Evolutionary conservation across 2,329 filamentous ascomycete species (phyloP), one percentile per base, ranked within the genome.

Genomic region (Thelonectria rubi): DNA sequence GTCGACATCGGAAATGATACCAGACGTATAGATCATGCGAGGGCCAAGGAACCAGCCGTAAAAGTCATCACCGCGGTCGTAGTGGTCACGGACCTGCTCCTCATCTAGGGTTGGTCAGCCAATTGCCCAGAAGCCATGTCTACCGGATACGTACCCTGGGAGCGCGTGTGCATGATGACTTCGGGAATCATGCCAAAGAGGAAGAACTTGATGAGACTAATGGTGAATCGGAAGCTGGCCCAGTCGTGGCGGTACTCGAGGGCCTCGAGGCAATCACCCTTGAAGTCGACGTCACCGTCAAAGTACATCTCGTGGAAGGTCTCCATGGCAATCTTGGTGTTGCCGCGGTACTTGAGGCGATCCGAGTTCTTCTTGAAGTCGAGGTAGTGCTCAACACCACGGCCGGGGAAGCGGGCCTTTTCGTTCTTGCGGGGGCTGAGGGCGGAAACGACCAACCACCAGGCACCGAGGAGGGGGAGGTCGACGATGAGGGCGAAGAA

Each of bases 261-360:
- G 49, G 92, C 84, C 75, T 98, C 94, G 65, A 98, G 85, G 73
- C 85, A 87, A 79, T 98, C 95, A 60, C 93, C 94, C 78, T 97
- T 98, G 85, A 97, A 94, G 71, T 97, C 93, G 66, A 97, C 93
- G 60, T 97, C 89, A 61, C 92, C 93, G 75, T 95, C 91, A 79
- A 98, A 97, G 85, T 97, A 98, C 91, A 94, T 97, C 80, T 97
- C 94, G 76, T 96, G 89, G 84, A 98, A 98, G 21, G 93, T 96
- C 82, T 97, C 90, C 84, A 96, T 90, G 56, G 93, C 90, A 63
- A 95, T 93, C 82, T 91, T 94, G 81, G 86, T 91, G 78, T 85
- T 85, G 77, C 92, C 92, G 69, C 86, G 84, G 81, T 93, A 95
- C 80, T 89, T 92, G 72, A 77, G 74, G 73, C 83, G 76, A 73